Evolutionary conservation across 169 alveolate genomes (phyloP).

Genomic region (Eimeria maxima): DNA sequence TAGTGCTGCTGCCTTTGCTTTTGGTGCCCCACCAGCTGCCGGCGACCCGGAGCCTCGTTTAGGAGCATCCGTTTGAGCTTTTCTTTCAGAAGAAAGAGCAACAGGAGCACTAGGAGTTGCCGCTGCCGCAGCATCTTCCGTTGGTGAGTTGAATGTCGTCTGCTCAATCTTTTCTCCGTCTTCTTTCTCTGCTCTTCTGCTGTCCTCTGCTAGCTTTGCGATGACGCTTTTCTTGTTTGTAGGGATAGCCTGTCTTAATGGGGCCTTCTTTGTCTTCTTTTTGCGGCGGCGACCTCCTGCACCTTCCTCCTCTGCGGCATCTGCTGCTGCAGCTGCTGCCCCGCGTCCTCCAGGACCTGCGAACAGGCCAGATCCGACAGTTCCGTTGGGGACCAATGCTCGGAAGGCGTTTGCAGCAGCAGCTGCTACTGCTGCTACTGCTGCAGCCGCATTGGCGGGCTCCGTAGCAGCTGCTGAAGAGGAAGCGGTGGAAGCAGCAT

Average conservation of each 20-base stretch:
- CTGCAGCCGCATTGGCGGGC: no score
- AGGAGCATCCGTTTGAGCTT: not conserved
- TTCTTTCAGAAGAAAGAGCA: not conserved
- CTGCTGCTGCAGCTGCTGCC: constrained; percentile 1
- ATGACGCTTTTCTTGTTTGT: constrained; percentile 69
- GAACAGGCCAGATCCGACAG: not conserved
- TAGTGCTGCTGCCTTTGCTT: not conserved
- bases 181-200: constrained; percentile 66
- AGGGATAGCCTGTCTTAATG: constrained; percentile 61
- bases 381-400: not conserved
- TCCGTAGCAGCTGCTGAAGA: no score
- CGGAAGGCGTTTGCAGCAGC: not conserved
- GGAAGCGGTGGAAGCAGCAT: no score
- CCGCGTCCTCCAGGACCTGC: not conserved
- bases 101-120: not conserved
- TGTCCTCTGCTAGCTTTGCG: constrained; percentile 77
- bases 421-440: no score
- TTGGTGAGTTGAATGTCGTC: not conserved
- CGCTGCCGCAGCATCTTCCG: not conserved
- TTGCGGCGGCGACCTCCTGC: constrained; percentile 62
- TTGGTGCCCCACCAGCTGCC: not conserved
- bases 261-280: constrained; percentile 66
- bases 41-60: not conserved
- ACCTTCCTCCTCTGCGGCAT: constrained; percentile 63
- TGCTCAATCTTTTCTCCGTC: not conserved